A percentile compares a stretch with the other conserved stretches of the same genome.
Evolutionary conservation across 192 early-diverging fungal genomes (phyloP).

Genomic region (Phlyctochytrium planicorne): DNA sequence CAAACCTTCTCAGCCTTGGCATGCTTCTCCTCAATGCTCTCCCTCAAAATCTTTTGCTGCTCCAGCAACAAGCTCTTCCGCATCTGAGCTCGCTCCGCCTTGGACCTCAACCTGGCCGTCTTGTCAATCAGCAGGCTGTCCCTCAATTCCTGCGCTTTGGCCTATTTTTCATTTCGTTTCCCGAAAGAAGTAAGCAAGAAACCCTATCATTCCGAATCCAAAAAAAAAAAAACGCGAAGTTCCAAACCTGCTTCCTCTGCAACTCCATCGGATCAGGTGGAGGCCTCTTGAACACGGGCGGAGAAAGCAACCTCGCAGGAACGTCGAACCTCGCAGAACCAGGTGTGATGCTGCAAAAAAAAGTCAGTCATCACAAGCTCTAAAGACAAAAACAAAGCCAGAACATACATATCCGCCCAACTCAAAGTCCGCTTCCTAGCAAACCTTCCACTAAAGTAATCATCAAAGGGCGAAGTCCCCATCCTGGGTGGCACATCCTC

Average conservation of each 20-base stretch:
- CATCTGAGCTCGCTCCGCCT: constrained; percentile 19
- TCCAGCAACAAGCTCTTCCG: constrained; percentile 4
- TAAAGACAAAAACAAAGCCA: neutral
- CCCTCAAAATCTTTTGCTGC: constrained; percentile 25
- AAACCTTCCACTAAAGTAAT: neutral
- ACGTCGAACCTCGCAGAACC: constrained; percentile 5
- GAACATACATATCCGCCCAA: neutral
- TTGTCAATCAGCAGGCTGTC: constrained; percentile 28
- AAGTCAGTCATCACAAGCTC: neutral
- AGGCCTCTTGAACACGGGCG: constrained; percentile 3
- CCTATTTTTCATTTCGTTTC: constrained; percentile 9
- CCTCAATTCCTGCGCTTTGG: constrained; percentile 16
- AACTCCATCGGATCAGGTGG: constrained; percentile 10
- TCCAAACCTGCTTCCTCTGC: constrained; percentile 16
- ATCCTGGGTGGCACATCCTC: no score
- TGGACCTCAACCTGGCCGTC: constrained; percentile 23
- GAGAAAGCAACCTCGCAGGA: constrained; percentile 5
- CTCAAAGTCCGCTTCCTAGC: neutral
- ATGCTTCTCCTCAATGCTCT: constrained; percentile 34
- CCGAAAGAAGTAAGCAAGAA: neutral
- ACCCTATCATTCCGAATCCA: neutral
- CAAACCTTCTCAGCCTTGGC: constrained; percentile 31
- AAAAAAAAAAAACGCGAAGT: neutral
- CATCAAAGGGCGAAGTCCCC: no score
- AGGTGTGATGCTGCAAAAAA: neutral